Percentiles rank a stretch among this genome's conserved stretches.
These are phyloP conservation scores for Thalassiosira mediterranea DNA, from an alignment of 352 stramenopile genomes.

Conservation along the genomic window DNA sequence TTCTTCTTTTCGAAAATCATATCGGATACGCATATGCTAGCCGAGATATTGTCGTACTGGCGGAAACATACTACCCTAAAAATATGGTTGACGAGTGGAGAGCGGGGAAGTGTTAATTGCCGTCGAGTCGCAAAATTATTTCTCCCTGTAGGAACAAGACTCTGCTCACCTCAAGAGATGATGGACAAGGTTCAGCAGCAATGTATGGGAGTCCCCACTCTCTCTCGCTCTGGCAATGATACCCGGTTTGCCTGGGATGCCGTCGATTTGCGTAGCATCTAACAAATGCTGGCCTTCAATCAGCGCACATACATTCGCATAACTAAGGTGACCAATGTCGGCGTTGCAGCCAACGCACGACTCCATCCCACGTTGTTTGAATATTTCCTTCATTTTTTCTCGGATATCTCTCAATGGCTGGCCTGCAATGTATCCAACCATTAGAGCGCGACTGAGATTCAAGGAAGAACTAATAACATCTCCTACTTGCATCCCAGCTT, in stretches of 20 bases:
- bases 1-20: slow-evolving; percentile 5
- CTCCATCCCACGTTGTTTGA: no score
- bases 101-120: no score
- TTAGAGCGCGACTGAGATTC: background rate
- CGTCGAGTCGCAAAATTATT: background rate
- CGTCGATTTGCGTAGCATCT: no score
- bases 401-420: background rate
- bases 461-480: background rate
- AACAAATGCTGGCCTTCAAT: background rate
- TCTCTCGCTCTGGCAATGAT: no score
- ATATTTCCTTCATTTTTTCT: no score
- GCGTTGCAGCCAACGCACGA: no score
- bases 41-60: background rate
- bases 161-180: background rate
- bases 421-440: slow-evolving; percentile 1
- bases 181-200: background rate
- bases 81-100: no score
- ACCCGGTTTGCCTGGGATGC: no score
- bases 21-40: background rate
- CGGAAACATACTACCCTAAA: background rate
- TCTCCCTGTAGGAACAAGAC: background rate
- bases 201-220: no score
- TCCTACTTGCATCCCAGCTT: background rate
- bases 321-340: background rate
- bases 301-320: background rate